Evolutionary conservation across 73 alveolate genomes (phyloP), one percentile per base, ranked within the genome.

Genomic region (Effrenium voratum): DNA sequence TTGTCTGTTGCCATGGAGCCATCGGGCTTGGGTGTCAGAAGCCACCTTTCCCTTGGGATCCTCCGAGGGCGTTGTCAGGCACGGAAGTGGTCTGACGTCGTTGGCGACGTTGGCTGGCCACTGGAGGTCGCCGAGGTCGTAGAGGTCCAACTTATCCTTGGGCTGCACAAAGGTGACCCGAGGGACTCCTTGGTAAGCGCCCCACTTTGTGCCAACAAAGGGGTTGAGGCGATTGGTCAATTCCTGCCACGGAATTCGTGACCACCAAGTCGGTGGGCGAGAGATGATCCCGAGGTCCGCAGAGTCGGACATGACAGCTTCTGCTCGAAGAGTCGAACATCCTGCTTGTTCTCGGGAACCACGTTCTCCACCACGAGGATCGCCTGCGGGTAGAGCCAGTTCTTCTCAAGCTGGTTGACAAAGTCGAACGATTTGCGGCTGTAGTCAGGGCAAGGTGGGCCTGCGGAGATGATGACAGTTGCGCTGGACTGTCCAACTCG

Each of bases 331-430:
- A 68, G 19, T 4, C 80, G 80, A 6, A 68, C 80, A n/a, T 68
- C 80, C 24, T 68, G 80, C 46, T 68, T 68, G 80, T n/a, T 68
- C 32, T 4, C 5, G n/a, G 80, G 80, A 43, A 68, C 80, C 46
- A 68, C 47, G 34, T 68, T 68, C 80, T 68, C 80, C 32, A 68
- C 80, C 26, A 68, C 46, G 46, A 68, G 80, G 46, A 68, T 32
- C 47, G 80, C 80, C 34, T 68, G 80, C 80, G 80, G 80, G 34
- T 68, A 68, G 24, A n/a, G 8, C 80, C 80, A 68, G 5, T 43
- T 68, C 13, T 8, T 26, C 19, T 68, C 80, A 43, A 68, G 80
- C 80, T 68, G 47, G 5, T 26, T 8, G 26, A 68, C 80, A n/a
- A 68, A 68, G 47, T 68, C 80, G 46, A n/a, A n/a, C n/a, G n/a